Evolutionary conservation across 805 yeast genomes (phyloP).

Genomic region (Suhomyces vadensis): DNA sequence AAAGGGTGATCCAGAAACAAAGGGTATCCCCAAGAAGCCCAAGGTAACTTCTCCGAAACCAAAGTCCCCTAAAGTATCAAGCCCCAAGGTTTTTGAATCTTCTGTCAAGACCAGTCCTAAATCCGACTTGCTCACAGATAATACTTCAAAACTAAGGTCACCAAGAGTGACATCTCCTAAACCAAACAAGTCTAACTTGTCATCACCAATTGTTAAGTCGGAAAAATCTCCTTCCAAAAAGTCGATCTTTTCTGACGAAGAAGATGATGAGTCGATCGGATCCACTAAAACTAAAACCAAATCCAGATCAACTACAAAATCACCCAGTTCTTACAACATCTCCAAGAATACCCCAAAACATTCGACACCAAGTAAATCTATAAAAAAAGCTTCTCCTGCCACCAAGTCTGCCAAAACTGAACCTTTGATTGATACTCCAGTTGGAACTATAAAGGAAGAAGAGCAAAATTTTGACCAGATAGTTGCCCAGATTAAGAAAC

Average conservation of each 20-base stretch:
- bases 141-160: background rate
- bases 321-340: background rate
- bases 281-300: background rate
- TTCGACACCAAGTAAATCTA: background rate
- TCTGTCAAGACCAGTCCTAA: too few relatives aligned
- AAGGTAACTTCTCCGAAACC: conserved; percentile 6
- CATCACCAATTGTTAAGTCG: background rate
- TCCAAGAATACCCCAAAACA: background rate
- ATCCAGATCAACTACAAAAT: conserved; percentile 1
- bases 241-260: conserved; percentile 9
- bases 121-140: background rate
- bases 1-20: background rate
- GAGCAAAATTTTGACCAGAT: conserved; percentile 24
- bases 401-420: too few relatives aligned
- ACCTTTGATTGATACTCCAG: too few relatives aligned
- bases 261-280: conserved; percentile 5
- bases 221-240: conserved; percentile 4
- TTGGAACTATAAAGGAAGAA: conserved; percentile 24
- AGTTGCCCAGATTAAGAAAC: conserved; percentile 18
- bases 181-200: background rate
- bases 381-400: too few relatives aligned
- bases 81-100: background rate
- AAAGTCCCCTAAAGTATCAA: background rate
- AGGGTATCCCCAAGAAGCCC: conserved; percentile 5
- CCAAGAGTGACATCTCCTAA: background rate